These are phyloP conservation scores for Aspergillus baeticus DNA, from an alignment of 495 filamentous ascomycete species.

Conservation along the genomic window DNA sequence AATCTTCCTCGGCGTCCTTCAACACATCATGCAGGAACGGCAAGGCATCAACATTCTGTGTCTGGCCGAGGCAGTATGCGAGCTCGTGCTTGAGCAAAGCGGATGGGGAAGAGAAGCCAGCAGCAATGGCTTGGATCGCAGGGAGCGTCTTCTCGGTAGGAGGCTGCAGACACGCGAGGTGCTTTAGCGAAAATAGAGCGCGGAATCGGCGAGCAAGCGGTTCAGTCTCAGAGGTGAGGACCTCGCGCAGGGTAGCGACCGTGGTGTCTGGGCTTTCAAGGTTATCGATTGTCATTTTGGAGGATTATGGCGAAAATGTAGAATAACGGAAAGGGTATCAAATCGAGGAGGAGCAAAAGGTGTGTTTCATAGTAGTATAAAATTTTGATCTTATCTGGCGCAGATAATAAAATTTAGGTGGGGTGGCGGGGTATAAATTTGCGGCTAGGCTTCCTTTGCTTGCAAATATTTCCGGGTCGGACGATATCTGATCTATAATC, in stretches of 20 bases:
- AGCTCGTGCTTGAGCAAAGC: constrained; percentile 91
- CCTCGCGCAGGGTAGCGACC: constrained; percentile 65
- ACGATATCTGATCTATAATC: neutral
- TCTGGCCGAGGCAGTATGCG: constrained; percentile 96
- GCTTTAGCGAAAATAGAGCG: constrained; percentile 95
- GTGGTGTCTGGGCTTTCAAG: constrained; percentile 28
- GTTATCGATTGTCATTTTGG: constrained; percentile 17
- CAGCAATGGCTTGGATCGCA: constrained; percentile 90
- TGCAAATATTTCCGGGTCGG: constrained; percentile 9
- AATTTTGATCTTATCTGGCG: constrained; percentile 34
- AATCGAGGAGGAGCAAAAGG: neutral
- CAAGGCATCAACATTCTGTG: constrained; percentile 69
- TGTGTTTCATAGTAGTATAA: neutral
- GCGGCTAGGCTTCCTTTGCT: constrained; percentile 17
- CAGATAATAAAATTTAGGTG: constrained; percentile 35
- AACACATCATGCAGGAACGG: constrained; percentile 75
- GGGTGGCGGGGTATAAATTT: constrained; percentile 28
- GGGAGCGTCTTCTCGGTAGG: constrained; percentile 60
- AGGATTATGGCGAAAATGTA: neutral
- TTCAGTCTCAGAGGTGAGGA: constrained; percentile 72
- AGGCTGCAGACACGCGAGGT: constrained; percentile 72
- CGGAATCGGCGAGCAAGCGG: constrained; percentile 90
- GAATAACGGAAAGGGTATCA: neutral
- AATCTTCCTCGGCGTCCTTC: constrained; percentile 73
- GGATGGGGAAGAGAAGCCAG: constrained; percentile 79